Percentiles rank a stretch among this genome's conserved stretches.
Evolutionary conservation across 2,329 filamentous ascomycete species (phyloP).

Genomic region (Claviceps arundinis): DNA sequence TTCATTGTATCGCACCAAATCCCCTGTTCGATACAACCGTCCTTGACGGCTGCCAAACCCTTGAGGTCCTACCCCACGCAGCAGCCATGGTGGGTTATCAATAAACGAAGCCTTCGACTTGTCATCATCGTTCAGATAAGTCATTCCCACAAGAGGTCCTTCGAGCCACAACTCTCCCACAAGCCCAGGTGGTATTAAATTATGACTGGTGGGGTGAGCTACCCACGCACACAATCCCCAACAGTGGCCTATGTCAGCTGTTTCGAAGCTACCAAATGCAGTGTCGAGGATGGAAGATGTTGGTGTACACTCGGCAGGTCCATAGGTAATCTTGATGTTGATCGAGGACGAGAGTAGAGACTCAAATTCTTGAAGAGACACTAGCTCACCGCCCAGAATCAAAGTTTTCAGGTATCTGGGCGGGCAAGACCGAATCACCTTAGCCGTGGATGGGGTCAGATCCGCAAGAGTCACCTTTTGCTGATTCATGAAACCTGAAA

Average conservation of each 20-base stretch:
- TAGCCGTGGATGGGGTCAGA: constrained; percentile 1
- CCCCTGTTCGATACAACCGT: constrained; percentile 12
- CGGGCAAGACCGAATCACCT: background rate
- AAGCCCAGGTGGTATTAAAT: background rate
- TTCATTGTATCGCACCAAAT: constrained; percentile 9
- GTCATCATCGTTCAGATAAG: background rate
- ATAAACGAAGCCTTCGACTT: background rate
- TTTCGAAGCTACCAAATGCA: too few relatives aligned
- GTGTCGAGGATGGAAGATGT: constrained; percentile 3
- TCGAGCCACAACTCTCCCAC: constrained; percentile 3
- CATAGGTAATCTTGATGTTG: constrained; percentile 10
- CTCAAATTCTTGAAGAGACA: background rate
- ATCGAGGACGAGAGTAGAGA: constrained; percentile 1
- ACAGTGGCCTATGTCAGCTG: background rate
- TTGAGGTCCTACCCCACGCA: constrained; percentile 1
- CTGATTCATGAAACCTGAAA: background rate
- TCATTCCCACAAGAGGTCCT: background rate
- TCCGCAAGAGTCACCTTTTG: background rate
- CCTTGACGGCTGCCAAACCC: background rate
- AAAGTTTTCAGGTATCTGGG: background rate
- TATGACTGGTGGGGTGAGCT: background rate
- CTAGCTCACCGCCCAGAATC: constrained; percentile 9
- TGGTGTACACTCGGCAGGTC: constrained; percentile 10
- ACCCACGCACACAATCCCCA: background rate
- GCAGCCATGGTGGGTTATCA: background rate